Base-by-base conservation (phyloP, 768 basidiomycete genomes). In the Rhizopogon vinicolor region DNA sequence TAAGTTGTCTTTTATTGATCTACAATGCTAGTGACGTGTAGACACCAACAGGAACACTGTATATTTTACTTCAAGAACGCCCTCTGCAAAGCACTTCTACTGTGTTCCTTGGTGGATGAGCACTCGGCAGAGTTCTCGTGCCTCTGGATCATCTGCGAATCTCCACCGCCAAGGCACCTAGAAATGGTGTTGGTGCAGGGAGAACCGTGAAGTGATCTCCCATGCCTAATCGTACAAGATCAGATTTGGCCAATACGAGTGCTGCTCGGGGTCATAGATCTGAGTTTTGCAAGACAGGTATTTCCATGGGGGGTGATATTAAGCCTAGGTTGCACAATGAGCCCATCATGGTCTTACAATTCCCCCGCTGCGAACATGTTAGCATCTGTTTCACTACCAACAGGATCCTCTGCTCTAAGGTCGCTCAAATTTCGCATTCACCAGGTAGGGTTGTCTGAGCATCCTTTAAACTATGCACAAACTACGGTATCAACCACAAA, bases 41-140 rank as follows among this genome's bases (percentile, higher is more conserved):
- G 28, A 92, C 86, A 3, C 95, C 97, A 16, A 99, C 94, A 3
- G 96, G 96, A 0, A 99, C 94, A 58, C 91, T 94, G 73, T 96
- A 99, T 96, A 99, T 25, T 97, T 96, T 28, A 96, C 97, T 71
- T 99, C 97, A 52, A 98, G 77, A 90, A 88, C 1, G 88, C 90
- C 13, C 97, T 83, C 96, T 2, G 93, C 93, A 22, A 80, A 73
- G 63, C 88, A 91, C 52, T 66, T 73, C 86, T 86, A 92, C 45
- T 84, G 78, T 0, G 93, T 93, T 66, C 80, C 76, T 74, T 84
- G 82, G 67, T 97, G 90, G 1, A 83, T 91, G 45, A 95, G 69
- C 22, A 74, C 76, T 35, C 78, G 72, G 67, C 93, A 86, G 31
- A 95, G 70, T 51, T 80, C 80, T 28, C 79, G 72, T 7, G 87